phyloP scores from a whole-genome alignment of 106 monocot genomes.

The Allium cepa region DNA sequence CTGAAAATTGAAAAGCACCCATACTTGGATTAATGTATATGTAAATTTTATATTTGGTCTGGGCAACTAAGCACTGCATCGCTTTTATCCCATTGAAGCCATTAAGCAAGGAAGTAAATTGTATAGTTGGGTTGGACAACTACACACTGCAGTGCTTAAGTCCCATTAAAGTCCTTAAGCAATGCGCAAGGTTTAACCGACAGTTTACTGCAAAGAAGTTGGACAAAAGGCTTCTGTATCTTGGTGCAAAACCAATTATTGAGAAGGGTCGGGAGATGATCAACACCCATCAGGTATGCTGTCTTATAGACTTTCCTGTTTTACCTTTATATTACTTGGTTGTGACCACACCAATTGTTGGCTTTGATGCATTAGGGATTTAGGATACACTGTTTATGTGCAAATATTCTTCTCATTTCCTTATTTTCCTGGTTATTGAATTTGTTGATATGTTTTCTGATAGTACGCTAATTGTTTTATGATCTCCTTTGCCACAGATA shows the following conservation, averaged over 20 bases:
- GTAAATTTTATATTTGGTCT: too few species aligned
- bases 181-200: too few species aligned
- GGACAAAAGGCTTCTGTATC: slow-evolving; percentile 71
- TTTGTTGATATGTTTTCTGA: background rate
- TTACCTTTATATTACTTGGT: background rate
- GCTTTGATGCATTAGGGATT: background rate
- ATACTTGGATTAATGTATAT: too few species aligned
- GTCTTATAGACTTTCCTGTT: background rate
- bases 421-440: background rate
- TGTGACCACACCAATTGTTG: background rate
- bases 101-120: too few species aligned
- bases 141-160: too few species aligned
- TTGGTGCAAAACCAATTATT: slow-evolving; percentile 69
- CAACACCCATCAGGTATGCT: slow-evolving; percentile 80
- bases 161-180: too few species aligned
- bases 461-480: background rate
- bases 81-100: too few species aligned
- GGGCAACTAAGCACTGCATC: too few species aligned
- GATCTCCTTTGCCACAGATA: slow-evolving; percentile 35
- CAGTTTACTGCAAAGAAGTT: slow-evolving; percentile 90
- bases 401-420: background rate
- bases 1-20: too few species aligned
- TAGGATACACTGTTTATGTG: background rate
- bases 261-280: slow-evolving; percentile 91
- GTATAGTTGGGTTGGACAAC: too few species aligned